Percentiles rank a stretch among this genome's conserved stretches.
Conservation (phyloP, 495 filamentous ascomycete species). For the Podospora conica region DNA sequence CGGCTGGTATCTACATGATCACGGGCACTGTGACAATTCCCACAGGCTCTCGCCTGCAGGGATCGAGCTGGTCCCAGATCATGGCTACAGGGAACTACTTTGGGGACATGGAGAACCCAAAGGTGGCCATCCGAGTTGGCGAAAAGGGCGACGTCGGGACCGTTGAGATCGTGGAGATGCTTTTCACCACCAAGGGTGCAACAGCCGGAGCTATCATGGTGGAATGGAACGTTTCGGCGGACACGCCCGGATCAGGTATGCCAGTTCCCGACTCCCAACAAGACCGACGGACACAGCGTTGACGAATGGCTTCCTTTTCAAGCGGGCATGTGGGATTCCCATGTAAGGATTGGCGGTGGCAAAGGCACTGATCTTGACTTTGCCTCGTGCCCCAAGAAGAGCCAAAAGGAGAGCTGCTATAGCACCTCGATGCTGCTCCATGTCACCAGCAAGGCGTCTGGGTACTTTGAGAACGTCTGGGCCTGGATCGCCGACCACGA, state of each 20-base stretch:
- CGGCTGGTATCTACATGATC: background rate
- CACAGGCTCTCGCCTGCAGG: background rate
- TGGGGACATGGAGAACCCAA: conserved; percentile 58
- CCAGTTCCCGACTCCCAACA: no score
- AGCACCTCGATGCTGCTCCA: conserved; percentile 64
- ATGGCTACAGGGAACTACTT: conserved; percentile 35
- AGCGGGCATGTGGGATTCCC: conserved; percentile 6
- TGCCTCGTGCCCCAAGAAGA: conserved; percentile 47
- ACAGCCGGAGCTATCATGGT: conserved; percentile 78
- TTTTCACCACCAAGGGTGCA: conserved; percentile 66
- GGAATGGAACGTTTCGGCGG: conserved; percentile 67
- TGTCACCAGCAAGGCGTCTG: conserved; percentile 58
- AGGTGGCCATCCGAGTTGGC: conserved; percentile 48
- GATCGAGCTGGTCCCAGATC: background rate
- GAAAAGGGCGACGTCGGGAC: conserved; percentile 53
- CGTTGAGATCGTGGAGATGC: conserved; percentile 75
- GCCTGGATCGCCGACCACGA: conserved; percentile 88
- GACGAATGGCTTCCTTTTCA: background rate
- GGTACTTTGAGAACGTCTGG: conserved; percentile 85
- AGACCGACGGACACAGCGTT: background rate
- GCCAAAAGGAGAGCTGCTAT: conserved; percentile 34
- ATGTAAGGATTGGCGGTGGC: conserved; percentile 14
- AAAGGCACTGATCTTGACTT: conserved; percentile 61
- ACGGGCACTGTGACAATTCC: background rate
- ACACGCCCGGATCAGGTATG: background rate